Evolutionary conservation across 163 green algal genomes (phyloP), one percentile per base, ranked within the genome.

Genomic region (Trebouxia gelatinosa): DNA sequence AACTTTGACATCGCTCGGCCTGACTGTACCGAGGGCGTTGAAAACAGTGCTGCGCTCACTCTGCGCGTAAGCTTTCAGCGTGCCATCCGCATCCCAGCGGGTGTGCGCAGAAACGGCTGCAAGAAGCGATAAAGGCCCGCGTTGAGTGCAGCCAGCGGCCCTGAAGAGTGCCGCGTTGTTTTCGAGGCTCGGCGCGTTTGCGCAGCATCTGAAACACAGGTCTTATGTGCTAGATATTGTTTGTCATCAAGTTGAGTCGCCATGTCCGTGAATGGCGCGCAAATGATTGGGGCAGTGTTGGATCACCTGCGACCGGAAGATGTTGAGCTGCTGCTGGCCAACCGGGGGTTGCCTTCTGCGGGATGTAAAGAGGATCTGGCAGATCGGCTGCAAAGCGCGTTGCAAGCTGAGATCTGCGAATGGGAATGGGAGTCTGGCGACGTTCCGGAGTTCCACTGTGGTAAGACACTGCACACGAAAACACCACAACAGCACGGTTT

Each of bases 361-460:
- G 79, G 79, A 4, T 28, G 39, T 16, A 80, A 74, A 37, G 71
- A 84, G 16, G 79, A 84, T 28, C 72, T 84, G 9, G 57, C 61
- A 11, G 37, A 61, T 5, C 39, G 79, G 13, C 43, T 85, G 35
- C 67, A 81, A n/a, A 40, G n/a, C 6, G 76, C 80, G 11, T 38
- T 85, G 17, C 70, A 51, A 29, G 50, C 59, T 37, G 80, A 85
- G 48, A 78, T 82, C 2, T 79, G 65, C 31, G 80, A 82, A 26
- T 85, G 80, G 80, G 79, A 82, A 43, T 85, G 80, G 80, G 77
- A 85, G 40, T 48, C 59, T 28, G 76, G 79, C 32, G 72, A 78
- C 23, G 58, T 75, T 68, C 48, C 40, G 23, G 37, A 70, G 3
- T 46, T 77, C 29, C 61, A 48, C 62, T 64, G 74, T 51, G 31